Percentiles rank a stretch among this genome's conserved stretches.
These are phyloP conservation scores for Aspergillus ellipticus DNA, from an alignment of 495 filamentous ascomycete species.

Conservation along the genomic window DNA sequence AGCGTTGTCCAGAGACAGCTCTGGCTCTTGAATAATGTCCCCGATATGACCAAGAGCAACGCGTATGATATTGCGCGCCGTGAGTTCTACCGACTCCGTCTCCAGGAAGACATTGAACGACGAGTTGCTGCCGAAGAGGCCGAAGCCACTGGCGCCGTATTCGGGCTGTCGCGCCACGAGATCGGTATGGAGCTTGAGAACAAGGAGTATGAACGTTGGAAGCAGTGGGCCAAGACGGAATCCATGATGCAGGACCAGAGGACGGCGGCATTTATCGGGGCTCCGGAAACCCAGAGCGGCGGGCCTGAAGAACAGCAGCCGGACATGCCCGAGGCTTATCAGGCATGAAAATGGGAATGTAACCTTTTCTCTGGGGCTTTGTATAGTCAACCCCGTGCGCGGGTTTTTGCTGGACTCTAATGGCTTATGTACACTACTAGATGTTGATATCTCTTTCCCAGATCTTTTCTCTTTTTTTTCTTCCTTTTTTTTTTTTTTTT, in stretches of 20 bases:
- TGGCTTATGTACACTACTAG: constrained; percentile 36
- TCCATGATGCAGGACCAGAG: constrained; percentile 34
- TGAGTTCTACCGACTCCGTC: constrained; percentile 84
- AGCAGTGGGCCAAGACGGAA: constrained; percentile 66
- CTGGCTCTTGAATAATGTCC: constrained; percentile 68
- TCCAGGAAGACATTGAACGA: constrained; percentile 77
- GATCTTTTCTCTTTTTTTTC: constrained; percentile 1
- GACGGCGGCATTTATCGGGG: constrained; percentile 27
- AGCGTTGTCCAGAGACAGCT: constrained; percentile 94
- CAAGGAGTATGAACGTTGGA: constrained; percentile 72
- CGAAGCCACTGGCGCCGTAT: constrained; percentile 75
- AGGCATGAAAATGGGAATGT: constrained; percentile 1
- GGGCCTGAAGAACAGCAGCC: constrained; percentile 12
- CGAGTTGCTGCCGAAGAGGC: constrained; percentile 89
- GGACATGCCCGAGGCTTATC: neutral
- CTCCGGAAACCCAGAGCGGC: constrained; percentile 25
- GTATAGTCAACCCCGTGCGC: neutral
- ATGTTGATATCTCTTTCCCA: constrained; percentile 5
- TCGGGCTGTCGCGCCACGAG: constrained; percentile 69
- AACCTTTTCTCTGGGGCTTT: constrained; percentile 1
- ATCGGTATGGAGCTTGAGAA: constrained; percentile 82
- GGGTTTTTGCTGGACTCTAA: constrained; percentile 11
- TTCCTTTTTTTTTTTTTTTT: neutral
- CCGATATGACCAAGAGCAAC: constrained; percentile 52
- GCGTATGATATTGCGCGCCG: constrained; percentile 88